A percentile compares a stretch with the other conserved stretches of the same genome.
These are phyloP conservation scores for Metroxylon sagu DNA, from an alignment of 176 grass and related monocot species.

Conservation along the genomic window DNA sequence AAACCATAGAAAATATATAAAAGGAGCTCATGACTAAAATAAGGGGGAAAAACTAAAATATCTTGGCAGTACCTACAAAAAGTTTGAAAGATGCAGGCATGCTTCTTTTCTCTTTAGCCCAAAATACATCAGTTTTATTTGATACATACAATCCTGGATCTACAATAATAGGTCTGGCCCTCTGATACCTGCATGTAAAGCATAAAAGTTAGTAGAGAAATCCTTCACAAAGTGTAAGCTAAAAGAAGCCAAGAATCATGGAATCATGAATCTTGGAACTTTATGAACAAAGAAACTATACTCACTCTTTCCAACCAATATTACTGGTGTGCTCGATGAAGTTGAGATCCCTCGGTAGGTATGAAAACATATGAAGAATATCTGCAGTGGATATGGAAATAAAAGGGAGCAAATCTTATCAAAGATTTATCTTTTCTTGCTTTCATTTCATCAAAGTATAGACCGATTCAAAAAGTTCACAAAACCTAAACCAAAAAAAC, in stretches of 20 bases:
- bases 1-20: too few species aligned
- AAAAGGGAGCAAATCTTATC: neutral
- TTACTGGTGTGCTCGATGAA: conserved; percentile 95
- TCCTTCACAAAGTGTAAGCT: too few species aligned
- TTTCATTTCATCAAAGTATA: too few species aligned
- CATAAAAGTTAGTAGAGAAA: conserved; percentile 24
- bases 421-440: too few species aligned
- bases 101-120: conserved; percentile 96
- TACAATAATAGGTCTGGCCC: conserved; percentile 84
- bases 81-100: conserved; percentile 97
- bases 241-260: conserved; percentile 5
- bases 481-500: too few species aligned
- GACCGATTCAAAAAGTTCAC: too few species aligned
- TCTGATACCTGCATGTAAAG: conserved; percentile 60
- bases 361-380: conserved; percentile 95
- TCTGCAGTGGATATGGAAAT: conserved; percentile 39
- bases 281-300: neutral
- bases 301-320: conserved; percentile 98
- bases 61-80: conserved; percentile 73
- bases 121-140: conserved; percentile 67
- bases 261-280: conserved; percentile 16
- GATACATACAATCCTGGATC: conserved; percentile 76
- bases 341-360: conserved; percentile 77
- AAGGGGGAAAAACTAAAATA: neutral
- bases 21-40: neutral